A percentile compares a stretch with the other conserved stretches of the same genome.
Evolutionary conservation across 257 asterid genomes (phyloP).

Genomic region (Plantago ovata): DNA sequence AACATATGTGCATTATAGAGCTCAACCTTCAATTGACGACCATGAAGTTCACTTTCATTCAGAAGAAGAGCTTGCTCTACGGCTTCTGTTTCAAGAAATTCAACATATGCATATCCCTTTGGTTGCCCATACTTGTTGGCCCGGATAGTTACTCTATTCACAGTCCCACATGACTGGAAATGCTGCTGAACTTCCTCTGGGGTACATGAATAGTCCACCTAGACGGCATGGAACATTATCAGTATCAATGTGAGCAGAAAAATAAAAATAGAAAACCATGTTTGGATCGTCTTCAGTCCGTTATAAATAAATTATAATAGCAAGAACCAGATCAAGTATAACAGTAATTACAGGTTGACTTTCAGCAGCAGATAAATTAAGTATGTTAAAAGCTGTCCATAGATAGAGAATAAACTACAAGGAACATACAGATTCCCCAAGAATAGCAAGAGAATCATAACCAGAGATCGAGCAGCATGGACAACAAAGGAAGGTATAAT

Average conservation of each 20-base stretch:
- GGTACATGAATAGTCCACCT: constrained; percentile 82
- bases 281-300: background rate
- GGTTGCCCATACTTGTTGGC: constrained; percentile 77
- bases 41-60: constrained; percentile 79
- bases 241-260: background rate
- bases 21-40: constrained; percentile 71
- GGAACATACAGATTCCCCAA: background rate
- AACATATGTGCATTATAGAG: background rate
- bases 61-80: constrained; percentile 69
- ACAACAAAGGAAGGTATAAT: background rate
- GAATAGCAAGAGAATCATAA: background rate
- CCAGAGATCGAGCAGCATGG: background rate
- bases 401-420: background rate
- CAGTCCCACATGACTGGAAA: constrained; percentile 79
- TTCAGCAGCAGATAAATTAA: no score
- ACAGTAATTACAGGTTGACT: background rate
- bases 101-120: constrained; percentile 79
- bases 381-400: no score
- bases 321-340: background rate
- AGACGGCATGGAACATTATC: constrained; percentile 10
- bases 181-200: constrained; percentile 90
- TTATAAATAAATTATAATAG: no score
- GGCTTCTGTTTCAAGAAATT: constrained; percentile 75
- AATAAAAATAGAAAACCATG: background rate
- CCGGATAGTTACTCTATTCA: constrained; percentile 75